Evolutionary conservation across 2,329 filamentous ascomycete species (phyloP), one percentile per base, ranked within the genome.

Genomic region (Cyphellophora attinorum): DNA sequence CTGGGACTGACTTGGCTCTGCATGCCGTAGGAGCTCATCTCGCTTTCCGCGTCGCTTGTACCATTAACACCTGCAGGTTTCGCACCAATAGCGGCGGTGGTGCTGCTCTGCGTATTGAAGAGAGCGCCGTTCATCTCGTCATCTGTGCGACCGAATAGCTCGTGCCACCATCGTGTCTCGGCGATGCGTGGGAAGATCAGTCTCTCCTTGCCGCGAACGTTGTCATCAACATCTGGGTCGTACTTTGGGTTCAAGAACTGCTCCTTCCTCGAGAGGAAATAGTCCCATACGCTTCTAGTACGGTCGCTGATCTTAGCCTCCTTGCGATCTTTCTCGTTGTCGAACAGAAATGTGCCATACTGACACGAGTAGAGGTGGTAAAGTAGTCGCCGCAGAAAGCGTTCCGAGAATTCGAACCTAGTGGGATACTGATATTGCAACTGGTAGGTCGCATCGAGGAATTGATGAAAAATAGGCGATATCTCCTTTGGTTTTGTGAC

Each of bases 361-460:
- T 98, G 91, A 47, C 88, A 94, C 1, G 89, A 89, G 54, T 96
- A 89, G 2, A 93, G 72, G 55, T 98, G 91, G 54, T 96, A 98
- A 2, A 96, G 68, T 3, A 98, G 66, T 13, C 91, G 77, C 16
- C 85, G 74, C 5, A 98, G 64, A 57, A 98, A 96, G 4, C 89
- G 78, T 56, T 96, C 91, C 48, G 93, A 96, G 60, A 86, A 98
- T 56, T 98, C 89, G 53, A 98, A 98, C 0, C 88, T 80, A 5
- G 76, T 82, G 1, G 86, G 86, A 50, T 89, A 69, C 55, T 96
- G 91, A 41, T 83, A 71, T 15, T 93, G 63, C 17, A 98, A 68
- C 56, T 98, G 91, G 54, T 91, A 96, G 2, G 85, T 85, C 23
- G 85, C 86, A 53, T 96, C 91, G 6, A 98, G 72, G 59, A 96